Evolutionary conservation across 371 early-diverging fungal species (phyloP), one percentile per base, ranked within the genome.

Genomic region (Saksenaea vasiformis): DNA sequence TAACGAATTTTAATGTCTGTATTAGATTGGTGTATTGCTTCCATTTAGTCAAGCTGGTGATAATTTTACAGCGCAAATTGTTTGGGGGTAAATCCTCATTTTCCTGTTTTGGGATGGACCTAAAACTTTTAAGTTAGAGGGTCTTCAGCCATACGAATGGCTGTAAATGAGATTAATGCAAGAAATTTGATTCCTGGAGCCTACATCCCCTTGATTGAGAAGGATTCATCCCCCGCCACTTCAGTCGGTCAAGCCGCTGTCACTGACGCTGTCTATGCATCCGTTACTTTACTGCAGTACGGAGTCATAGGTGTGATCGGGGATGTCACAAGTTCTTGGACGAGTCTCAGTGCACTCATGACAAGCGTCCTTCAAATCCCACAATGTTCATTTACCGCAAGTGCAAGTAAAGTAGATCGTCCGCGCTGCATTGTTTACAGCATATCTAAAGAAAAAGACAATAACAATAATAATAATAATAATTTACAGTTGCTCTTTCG

Each of bases 61-160:
- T 58, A 71, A 74, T 31, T 66, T 78, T 37, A 82, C 82, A 31
- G 74, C 71, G 15, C 65, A 82, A 53, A 77, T 79, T 56, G 82
- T 82, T 24, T 82, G 82, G 82, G 79, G 79, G 82, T 82, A 76
- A 69, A 36, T 27, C 38, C 24, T 58, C 17, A 14, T 38, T 26
- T 38, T 2, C 24, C 36, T 47, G 7, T 47, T 47, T 47, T 47
- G 39, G 37, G 39, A 37, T 56, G 28, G 14, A 57, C 38, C 43
- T 11, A 61, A 43, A n/a, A n/a, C n/a, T n/a, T 31, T 13, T 53
- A 34, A 31, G 39, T 37, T 58, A 86, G 87, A 60, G 87, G 87
- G n/a, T 75, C 83, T 11, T 86, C 87, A 3, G 87, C 87, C 1
- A 84, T 86, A 35, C 81, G 87, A 41, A 70, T 86, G 72, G 87